These are phyloP conservation scores for Salix udensis DNA, from an alignment of 345 rosid genomes.

Conservation along the genomic window DNA sequence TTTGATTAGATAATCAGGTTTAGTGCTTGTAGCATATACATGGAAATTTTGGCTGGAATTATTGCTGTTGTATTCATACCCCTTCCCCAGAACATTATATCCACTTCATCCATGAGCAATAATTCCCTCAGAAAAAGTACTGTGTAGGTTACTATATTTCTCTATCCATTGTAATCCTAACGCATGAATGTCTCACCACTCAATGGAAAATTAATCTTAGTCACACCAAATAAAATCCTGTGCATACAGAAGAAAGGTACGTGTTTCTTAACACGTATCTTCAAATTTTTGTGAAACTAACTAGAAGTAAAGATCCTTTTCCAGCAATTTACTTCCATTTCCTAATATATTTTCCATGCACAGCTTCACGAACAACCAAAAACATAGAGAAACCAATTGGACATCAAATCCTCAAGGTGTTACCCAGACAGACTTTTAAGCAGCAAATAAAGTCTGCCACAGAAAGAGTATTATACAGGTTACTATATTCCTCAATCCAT, in stretches of 20 bases:
- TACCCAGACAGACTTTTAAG: neutral
- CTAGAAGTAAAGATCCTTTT: neutral
- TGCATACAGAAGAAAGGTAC: neutral
- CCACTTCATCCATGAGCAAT: neutral
- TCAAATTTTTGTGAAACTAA: neutral
- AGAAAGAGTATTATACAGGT: neutral
- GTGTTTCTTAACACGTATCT: neutral
- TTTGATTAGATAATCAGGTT: neutral
- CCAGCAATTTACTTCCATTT: neutral
- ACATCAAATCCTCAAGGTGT: neutral
- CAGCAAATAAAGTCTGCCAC: neutral
- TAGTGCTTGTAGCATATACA: neutral
- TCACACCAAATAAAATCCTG: neutral
- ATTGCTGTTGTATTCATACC: neutral
- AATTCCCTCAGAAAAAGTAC: neutral
- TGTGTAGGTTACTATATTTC: neutral
- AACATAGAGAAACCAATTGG: neutral
- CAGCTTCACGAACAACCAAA: neutral
- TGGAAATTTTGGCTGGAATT: neutral
- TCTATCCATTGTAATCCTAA: neutral
- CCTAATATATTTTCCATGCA: neutral
- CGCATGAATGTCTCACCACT: neutral
- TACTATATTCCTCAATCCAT: neutral
- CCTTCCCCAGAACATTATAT: neutral
- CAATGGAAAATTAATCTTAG: neutral